Base-by-base conservation (phyloP, 352 stramenopile species). In the Globisporangium spiculum region DNA sequence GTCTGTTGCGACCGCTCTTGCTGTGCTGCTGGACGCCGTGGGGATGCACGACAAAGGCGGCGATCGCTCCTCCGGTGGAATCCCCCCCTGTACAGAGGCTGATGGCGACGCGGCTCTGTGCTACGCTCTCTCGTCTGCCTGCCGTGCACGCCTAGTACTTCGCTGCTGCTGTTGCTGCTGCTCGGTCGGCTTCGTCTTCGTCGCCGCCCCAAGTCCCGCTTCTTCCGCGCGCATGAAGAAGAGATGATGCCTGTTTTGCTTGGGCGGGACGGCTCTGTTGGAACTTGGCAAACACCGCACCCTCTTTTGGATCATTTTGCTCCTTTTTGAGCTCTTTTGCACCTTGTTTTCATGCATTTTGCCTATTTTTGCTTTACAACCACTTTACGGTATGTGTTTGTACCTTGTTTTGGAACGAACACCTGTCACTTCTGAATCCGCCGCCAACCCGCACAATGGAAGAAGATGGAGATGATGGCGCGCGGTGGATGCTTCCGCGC, bases 381-480 rank as follows among this genome's bases (percentile, higher is more conserved):
- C 56, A 62, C 4, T 62, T 50, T 30, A 32, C 56, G 56, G 56
- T 41, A 26, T 6, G 0, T 6, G 36, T 24, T 52, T 48, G 10
- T 16, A 78, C 66, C 72, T n/a, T 69, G 20, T 78, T 78, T 65
- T 75, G 60, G 2, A 1, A 74, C 2, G 34, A 27, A 38, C 9
- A 60, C 6, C 9, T 6, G 44, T 30, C 56, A 62, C n/a, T 69
- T 32, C 41, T n/a, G 56, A 69, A 68, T 59, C 53, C 30, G 14
- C 48, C 9, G 10, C n/a, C 6, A 32, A 32, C 60, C 60, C 12
- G 30, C 46, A 44, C 46, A 18, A 61, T 48, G 32, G n/a, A 38
- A 20, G 6, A n/a, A 14, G 14, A 38, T 18, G 44, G 44, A 22
- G 38, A 60, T 44, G 26, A 60, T 44, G 30, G 27, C 30, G 56